Evolutionary conservation across 2,329 filamentous ascomycete species (phyloP), one percentile per base, ranked within the genome.

Genomic region (Botryosphaeria agaves): DNA sequence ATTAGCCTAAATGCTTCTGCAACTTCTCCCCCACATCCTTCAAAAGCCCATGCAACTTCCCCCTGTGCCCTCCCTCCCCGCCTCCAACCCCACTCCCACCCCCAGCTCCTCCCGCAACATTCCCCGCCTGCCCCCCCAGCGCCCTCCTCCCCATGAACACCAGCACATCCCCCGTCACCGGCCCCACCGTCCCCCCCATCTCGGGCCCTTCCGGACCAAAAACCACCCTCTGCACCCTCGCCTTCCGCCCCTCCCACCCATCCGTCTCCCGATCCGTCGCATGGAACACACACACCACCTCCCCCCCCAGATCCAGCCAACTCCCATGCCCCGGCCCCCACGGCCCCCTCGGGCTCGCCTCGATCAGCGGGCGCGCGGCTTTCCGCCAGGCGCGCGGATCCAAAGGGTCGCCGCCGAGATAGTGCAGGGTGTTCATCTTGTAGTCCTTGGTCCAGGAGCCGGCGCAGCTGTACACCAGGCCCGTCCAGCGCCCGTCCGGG

Each of bases 361-460:
- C 43, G 2, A 62, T 45, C 18, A 62, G 39, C 4, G 59, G 57
- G 7, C 35, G 33, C 6, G 40, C 39, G 2, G 45, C 46, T 38
- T 62, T 62, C 9, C 38, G 37, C 59, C 59, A 62, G 0, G 43
- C 47, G 1, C 20, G 25, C 0, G 44, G 43, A 18, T 52, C 34
- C 1, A 62, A 41, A 3, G 58, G 58, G 33, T 57, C 48, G 1
- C 55, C 53, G 9, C 55, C 56, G 0, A 45, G 40, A 33, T 50
- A 59, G 24, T 52, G 45, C 14, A 62, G 40, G 0, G 56, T 49
- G n/a, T 53, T 54, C 53, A 62, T 59, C 37, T 62, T 62, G 42
- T 62, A 62, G 33, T 61, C 51, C 28, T 52, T 51, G 1, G 59
- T 62, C 59, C 59, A 62, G 35, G 45, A 52, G 2, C 56, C 59